Conservation (phyloP, 768 basidiomycete genomes). For the Boletus pseudopeckii region DNA sequence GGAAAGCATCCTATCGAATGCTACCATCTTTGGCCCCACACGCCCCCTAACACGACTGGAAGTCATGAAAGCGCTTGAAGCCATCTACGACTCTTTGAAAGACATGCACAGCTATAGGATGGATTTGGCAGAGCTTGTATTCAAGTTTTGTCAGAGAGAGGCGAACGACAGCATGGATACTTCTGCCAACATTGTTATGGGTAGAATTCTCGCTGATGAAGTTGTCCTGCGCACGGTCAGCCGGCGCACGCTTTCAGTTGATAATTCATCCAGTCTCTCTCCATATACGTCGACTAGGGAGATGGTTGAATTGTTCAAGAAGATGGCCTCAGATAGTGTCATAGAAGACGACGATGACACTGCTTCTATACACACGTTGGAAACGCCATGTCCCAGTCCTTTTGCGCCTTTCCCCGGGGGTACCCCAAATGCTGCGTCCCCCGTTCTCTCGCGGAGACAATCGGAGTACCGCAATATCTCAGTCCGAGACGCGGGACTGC, state of each 20-base stretch:
- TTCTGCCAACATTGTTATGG: slow-evolving; percentile 34
- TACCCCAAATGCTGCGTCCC: slow-evolving; percentile 43
- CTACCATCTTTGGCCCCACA: slow-evolving; percentile 38
- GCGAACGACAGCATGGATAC: slow-evolving; percentile 28
- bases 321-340: slow-evolving; percentile 35
- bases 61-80: slow-evolving; percentile 54
- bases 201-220: slow-evolving; percentile 68
- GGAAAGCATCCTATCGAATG: slow-evolving; percentile 52
- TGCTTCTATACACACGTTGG: slow-evolving; percentile 37
- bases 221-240: slow-evolving; percentile 55
- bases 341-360: slow-evolving; percentile 42
- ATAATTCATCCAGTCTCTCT: slow-evolving; percentile 15
- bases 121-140: slow-evolving; percentile 51
- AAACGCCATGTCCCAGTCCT: slow-evolving; percentile 38
- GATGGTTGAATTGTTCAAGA: slow-evolving; percentile 42
- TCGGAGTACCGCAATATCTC: slow-evolving; percentile 46
- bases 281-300: slow-evolving; percentile 18
- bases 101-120: slow-evolving; percentile 67
- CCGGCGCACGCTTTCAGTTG: slow-evolving; percentile 17
- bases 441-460: slow-evolving; percentile 55
- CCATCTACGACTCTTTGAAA: slow-evolving; percentile 60
- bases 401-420: slow-evolving; percentile 25
- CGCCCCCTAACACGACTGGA: slow-evolving; percentile 53
- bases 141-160: slow-evolving; percentile 44
- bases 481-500: slow-evolving; percentile 46